phyloP scores from a whole-genome alignment of 225 moss, liverwort and hornwort genomes.

The Rhytidiadelphus loreus region DNA sequence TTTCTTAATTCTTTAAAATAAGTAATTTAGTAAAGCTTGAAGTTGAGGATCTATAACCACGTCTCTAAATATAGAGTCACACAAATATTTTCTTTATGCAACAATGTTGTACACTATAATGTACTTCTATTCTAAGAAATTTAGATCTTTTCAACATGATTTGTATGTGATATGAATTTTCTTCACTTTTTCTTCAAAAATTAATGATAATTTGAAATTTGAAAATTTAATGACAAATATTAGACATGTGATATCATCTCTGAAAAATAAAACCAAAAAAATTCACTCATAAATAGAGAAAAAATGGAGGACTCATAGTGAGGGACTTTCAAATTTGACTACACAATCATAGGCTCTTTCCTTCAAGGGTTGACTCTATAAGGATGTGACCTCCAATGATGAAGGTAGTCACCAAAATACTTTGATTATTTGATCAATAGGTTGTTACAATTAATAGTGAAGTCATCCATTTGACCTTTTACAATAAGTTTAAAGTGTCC shows the following conservation, averaged over 20 bases:
- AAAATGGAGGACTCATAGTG: accelerated
- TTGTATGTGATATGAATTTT: not conserved
- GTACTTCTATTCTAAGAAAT: accelerated
- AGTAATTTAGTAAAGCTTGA: not conserved
- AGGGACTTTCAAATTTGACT: not conserved
- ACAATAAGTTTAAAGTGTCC: accelerated
- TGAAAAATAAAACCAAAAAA: too few relatives aligned
- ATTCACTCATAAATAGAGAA: too few relatives aligned
- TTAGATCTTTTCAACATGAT: not conserved
- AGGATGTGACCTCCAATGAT: accelerated
- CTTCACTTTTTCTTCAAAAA: not conserved
- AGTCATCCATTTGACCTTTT: not conserved
- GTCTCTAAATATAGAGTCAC: not conserved
- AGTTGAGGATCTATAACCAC: not conserved
- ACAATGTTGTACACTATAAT: not conserved
- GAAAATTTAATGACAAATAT: too few relatives aligned
- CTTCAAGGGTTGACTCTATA: accelerated
- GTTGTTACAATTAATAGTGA: not conserved
- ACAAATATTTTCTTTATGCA: accelerated
- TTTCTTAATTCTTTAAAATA: not conserved
- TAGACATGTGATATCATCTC: too few relatives aligned
- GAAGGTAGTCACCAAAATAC: not conserved
- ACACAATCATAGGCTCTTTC: accelerated
- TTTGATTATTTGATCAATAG: not conserved
- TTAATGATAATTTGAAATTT: not conserved